Evolutionary conservation across 2,329 filamentous ascomycete genomes (phyloP).

Genomic region (Cercospora zeina): DNA sequence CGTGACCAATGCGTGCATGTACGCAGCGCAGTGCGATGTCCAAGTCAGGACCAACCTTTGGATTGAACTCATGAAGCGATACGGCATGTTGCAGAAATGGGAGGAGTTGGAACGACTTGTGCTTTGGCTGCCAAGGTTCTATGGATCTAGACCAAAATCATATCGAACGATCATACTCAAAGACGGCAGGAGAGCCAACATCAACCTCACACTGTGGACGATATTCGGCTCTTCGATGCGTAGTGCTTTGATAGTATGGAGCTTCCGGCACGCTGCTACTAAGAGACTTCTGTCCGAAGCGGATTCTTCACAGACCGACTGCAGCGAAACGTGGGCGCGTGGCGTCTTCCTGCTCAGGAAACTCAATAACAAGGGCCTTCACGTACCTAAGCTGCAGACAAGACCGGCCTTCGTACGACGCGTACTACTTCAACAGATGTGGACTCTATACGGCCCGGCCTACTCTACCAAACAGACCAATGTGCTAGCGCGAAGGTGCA

Average conservation of each 20-base stretch:
- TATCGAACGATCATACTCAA: background rate
- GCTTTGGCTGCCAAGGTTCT: slow-evolving; percentile 51
- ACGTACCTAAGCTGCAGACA: slow-evolving; percentile 21
- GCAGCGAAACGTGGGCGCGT: slow-evolving; percentile 35
- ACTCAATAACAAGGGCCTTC: slow-evolving; percentile 33
- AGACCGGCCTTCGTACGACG: slow-evolving; percentile 25
- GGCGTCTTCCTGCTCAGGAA: slow-evolving; percentile 36
- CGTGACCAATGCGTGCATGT: slow-evolving; percentile 52
- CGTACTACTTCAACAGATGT: slow-evolving; percentile 37
- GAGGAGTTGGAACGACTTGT: slow-evolving; percentile 54
- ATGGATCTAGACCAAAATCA: slow-evolving; percentile 7
- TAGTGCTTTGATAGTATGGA: slow-evolving; percentile 40
- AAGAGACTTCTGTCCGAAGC: slow-evolving; percentile 19
- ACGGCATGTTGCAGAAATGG: slow-evolving; percentile 58
- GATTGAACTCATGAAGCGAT: slow-evolving; percentile 60
- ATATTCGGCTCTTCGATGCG: slow-evolving; percentile 33
- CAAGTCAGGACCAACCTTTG: slow-evolving; percentile 51
- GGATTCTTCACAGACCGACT: background rate
- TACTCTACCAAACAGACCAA: slow-evolving; percentile 31
- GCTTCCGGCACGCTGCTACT: slow-evolving; percentile 32
- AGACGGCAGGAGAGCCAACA: background rate
- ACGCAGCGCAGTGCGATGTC: slow-evolving; percentile 36
- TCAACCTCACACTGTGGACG: slow-evolving; percentile 5
- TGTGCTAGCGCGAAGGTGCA: slow-evolving; percentile 24
- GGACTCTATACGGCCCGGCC: slow-evolving; percentile 41